phyloP scores from a whole-genome alignment of 1,139 yeast species.

The Suhomyces ambrosiae region DNA sequence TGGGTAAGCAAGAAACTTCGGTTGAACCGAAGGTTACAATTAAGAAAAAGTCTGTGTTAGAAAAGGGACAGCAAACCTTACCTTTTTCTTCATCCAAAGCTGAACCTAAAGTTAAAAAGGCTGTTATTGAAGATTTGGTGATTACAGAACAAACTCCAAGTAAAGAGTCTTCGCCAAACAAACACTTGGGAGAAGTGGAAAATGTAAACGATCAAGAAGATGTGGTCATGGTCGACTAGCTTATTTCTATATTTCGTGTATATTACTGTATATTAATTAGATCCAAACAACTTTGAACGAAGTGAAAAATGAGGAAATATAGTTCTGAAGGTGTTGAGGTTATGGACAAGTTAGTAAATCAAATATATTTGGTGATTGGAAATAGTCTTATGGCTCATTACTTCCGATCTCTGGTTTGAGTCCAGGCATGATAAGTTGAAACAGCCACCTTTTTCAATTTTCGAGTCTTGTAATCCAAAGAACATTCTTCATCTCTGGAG shows the following conservation, averaged over 20 bases:
- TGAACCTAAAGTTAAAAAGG: slow-evolving; percentile 30
- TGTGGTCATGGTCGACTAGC: slow-evolving; percentile 22
- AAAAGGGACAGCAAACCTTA: slow-evolving; percentile 46
- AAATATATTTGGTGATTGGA: too few species aligned
- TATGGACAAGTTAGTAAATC: too few species aligned
- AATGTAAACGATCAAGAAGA: slow-evolving; percentile 20
- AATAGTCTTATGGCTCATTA: too few species aligned
- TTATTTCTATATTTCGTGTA: slow-evolving; percentile 7
- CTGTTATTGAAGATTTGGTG: slow-evolving; percentile 40
- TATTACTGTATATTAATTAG: slow-evolving; percentile 9
- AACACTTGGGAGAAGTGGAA: slow-evolving; percentile 13
- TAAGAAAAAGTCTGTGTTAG: slow-evolving; percentile 22
- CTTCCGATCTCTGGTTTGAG: too few species aligned
- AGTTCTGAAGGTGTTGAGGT: too few species aligned
- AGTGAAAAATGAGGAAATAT: too few species aligned
- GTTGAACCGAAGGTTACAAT: slow-evolving; percentile 9
- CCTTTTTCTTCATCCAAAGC: slow-evolving; percentile 18
- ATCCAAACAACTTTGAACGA: too few species aligned
- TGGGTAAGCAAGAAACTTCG: slow-evolving; percentile 12
- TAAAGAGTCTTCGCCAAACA: slow-evolving; percentile 3
- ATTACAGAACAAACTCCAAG: slow-evolving; percentile 18
- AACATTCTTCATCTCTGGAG: slow-evolving; percentile 33
- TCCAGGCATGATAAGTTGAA: too few species aligned
- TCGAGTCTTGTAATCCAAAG: slow-evolving; percentile 32
- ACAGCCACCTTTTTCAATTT: background rate